Conservation (phyloP, 805 yeast species). For the Suhomyces pyralidae region DNA sequence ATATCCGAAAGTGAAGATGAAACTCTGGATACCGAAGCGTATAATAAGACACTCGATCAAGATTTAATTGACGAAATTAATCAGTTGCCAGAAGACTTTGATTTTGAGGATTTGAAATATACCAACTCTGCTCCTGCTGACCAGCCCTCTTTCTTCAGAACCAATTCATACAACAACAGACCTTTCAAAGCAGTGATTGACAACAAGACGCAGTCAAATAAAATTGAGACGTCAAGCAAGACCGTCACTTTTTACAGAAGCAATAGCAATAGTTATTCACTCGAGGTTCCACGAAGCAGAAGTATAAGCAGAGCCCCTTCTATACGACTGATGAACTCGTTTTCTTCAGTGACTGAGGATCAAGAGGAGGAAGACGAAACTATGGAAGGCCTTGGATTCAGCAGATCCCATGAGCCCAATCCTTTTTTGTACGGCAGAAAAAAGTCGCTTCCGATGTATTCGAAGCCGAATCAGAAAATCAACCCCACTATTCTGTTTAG, state of each 20-base stretch:
- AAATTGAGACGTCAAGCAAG: constrained; percentile 35
- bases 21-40: constrained; percentile 4
- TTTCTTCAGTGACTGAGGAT: constrained; percentile 18
- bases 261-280: constrained; percentile 16
- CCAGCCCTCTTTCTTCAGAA: constrained; percentile 21
- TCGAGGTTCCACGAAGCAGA: constrained; percentile 12
- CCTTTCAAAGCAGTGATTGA: constrained; percentile 30
- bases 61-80: constrained; percentile 51
- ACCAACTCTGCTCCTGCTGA: background rate
- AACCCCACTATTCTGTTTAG: constrained; percentile 1
- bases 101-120: constrained; percentile 29
- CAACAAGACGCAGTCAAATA: constrained; percentile 23
- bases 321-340: constrained; percentile 26
- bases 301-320: constrained; percentile 31
- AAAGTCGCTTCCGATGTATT: background rate
- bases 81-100: constrained; percentile 45
- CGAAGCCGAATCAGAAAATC: background rate
- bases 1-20: constrained; percentile 2
- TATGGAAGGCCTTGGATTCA: background rate
- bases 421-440: background rate
- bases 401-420: background rate
- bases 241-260: constrained; percentile 43
- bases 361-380: constrained; percentile 17
- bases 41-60: constrained; percentile 23
- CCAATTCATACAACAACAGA: constrained; percentile 39